Evolutionary conservation across 2,329 filamentous ascomycete genomes (phyloP), one percentile per base, ranked within the genome.

Genomic region (Bipolaris bicolor): DNA sequence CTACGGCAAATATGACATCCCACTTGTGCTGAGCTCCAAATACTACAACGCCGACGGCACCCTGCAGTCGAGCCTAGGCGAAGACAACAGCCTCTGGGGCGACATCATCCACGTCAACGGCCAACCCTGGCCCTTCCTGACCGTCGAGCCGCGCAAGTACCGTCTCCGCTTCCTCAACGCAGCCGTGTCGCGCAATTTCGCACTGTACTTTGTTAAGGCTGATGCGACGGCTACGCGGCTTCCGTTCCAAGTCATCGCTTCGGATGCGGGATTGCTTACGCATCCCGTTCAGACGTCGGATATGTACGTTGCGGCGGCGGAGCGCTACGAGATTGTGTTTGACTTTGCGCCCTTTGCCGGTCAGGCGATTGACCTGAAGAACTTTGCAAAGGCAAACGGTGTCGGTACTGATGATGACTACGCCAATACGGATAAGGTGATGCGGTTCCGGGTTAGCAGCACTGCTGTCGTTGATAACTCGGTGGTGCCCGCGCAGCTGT

Each of bases 101-200:
- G 84, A 87, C 63, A 76, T 84, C 10, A 85, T 86, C 53, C 81
- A 86, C 37, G 84, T 86, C 37, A 86, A 87, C 65, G 82, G 82
- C 1, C 80, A 84, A 63, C 84, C 84, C 5, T 87, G 84, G 84
- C 85, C 85, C 2, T 86, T 78, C 60, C 63, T 85, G 9, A 77
- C 80, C n/a, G 84, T 86, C 3, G 82, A 87, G 70, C 84, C 83
- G 6, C 80, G 84, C 66, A 87, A 86, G 68, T 87, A 87, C 66
- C 82, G 84, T 34, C 80, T 88, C 62, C 75, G 84, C 11, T 74
- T 86, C 62, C 77, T 85, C 29, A 80, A 86, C 68, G 78, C 70
- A 10, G 64, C 69, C 6, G 66, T 74, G 49, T 70, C 66, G 53
- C 69, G 71, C 43, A 77, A 79, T 16, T 86, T 83, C 62, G 77